phyloP scores from a whole-genome alignment of 2,329 filamentous ascomycete genomes.

The Cladosporium phlei region DNA sequence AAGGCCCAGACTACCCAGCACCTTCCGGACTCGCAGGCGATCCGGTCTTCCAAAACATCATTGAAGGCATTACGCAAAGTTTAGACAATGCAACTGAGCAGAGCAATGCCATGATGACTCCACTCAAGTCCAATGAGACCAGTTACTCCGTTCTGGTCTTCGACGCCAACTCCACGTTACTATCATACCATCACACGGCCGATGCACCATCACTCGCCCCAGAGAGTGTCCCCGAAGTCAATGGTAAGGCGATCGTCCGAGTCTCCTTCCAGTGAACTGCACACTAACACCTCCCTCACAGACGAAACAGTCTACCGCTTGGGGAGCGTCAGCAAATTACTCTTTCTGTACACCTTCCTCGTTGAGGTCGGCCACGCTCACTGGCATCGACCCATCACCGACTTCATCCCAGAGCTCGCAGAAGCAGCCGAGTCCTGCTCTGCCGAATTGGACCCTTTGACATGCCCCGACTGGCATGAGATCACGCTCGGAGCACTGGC shows the following conservation, averaged over 20 bases:
- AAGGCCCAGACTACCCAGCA: slow-evolving; percentile 20
- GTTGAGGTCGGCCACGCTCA: slow-evolving; percentile 34
- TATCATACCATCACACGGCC: slow-evolving; percentile 18
- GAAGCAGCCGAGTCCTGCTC: slow-evolving; percentile 22
- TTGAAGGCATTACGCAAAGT: slow-evolving; percentile 16
- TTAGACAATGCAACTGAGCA: slow-evolving; percentile 15
- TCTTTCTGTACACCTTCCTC: slow-evolving; percentile 37
- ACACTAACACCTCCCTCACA: slow-evolving; percentile 1
- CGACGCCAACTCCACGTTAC: slow-evolving; percentile 16
- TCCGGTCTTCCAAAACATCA: slow-evolving; percentile 16
- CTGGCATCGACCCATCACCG: slow-evolving; percentile 41
- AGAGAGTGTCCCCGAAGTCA: slow-evolving; percentile 8
- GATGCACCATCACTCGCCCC: slow-evolving; percentile 15
- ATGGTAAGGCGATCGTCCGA: slow-evolving; percentile 10
- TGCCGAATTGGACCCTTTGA: slow-evolving; percentile 27
- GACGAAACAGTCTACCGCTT: slow-evolving; percentile 17
- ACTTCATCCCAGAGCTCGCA: slow-evolving; percentile 41
- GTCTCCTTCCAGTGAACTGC: background rate
- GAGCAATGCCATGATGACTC: slow-evolving; percentile 13
- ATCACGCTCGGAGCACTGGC: slow-evolving; percentile 45
- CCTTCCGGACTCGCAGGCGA: slow-evolving; percentile 11
- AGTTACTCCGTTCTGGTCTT: slow-evolving; percentile 15
- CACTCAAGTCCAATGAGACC: slow-evolving; percentile 7
- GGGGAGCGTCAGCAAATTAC: slow-evolving; percentile 17
- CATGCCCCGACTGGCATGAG: slow-evolving; percentile 43